Evolutionary conservation across 192 early-diverging fungal genomes (phyloP).

Genomic region (Gaertneriomyces semiglobifer): DNA sequence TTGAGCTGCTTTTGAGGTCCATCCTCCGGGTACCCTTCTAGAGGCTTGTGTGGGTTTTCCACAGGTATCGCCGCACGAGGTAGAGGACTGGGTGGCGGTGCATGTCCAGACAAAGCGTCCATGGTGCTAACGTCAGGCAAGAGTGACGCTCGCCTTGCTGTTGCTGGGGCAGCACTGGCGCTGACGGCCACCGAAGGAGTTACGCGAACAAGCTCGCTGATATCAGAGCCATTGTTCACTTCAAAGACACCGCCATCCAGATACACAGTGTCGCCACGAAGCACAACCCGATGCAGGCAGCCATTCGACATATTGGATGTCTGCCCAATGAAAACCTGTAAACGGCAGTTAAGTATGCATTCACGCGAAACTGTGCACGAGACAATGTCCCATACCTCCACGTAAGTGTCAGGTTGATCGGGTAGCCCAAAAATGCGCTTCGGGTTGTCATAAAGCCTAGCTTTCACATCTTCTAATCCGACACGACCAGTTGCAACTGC

Average conservation of each 20-base stretch:
- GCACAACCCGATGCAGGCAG: slow-evolving; percentile 83
- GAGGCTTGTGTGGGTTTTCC: not conserved
- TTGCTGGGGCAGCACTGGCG: slow-evolving; percentile 11
- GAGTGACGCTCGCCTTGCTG: slow-evolving; percentile 15
- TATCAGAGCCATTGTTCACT: slow-evolving; percentile 45
- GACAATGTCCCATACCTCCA: slow-evolving; percentile 55
- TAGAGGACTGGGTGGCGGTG: not conserved
- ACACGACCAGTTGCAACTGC: slow-evolving; percentile 78
- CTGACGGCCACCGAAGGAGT: slow-evolving; percentile 21
- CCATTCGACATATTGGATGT: slow-evolving; percentile 40
- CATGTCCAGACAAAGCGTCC: not conserved
- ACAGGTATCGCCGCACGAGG: not conserved
- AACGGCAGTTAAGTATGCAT: too few species aligned
- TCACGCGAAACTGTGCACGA: too few species aligned
- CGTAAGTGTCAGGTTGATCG: slow-evolving; percentile 87
- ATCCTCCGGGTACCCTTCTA: not conserved
- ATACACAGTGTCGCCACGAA: slow-evolving; percentile 79
- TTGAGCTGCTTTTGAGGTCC: not conserved
- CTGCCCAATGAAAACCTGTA: not conserved
- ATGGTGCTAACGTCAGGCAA: slow-evolving; percentile 3
- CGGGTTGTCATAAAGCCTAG: slow-evolving; percentile 79
- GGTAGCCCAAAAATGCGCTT: slow-evolving; percentile 87
- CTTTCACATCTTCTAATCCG: slow-evolving; percentile 70
- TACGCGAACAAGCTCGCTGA: slow-evolving; percentile 51
- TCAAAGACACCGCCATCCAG: slow-evolving; percentile 74